Evolutionary conservation across 345 rosid species (phyloP).

Genomic region (Acer campestre): DNA sequence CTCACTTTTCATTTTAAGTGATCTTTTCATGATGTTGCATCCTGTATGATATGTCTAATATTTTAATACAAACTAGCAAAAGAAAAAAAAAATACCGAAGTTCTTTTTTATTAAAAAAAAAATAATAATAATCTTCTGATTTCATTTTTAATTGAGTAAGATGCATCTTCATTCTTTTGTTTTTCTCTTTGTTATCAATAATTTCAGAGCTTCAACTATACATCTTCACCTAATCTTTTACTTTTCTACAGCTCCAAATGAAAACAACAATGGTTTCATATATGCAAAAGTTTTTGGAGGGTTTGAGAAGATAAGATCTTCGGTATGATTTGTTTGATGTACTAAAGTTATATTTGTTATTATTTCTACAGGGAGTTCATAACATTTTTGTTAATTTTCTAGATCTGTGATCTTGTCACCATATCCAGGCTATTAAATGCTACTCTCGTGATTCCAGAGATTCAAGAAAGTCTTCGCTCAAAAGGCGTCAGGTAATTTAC

Average conservation of each 20-base stretch:
- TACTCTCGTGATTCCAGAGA: slow-evolving; percentile 99
- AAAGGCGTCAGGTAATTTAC: slow-evolving; percentile 80
- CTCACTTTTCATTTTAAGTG: neutral
- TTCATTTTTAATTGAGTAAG: slow-evolving; percentile 18
- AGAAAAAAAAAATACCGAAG: neutral
- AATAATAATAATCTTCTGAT: neutral
- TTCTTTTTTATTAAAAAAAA: neutral
- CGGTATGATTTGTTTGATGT: slow-evolving; percentile 57
- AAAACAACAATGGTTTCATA: slow-evolving; percentile 65
- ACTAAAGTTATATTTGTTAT: slow-evolving; percentile 1
- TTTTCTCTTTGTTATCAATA: slow-evolving; percentile 6
- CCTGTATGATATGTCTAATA: neutral
- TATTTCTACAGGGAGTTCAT: slow-evolving; percentile 28
- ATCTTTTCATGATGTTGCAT: neutral
- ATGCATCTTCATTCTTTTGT: neutral
- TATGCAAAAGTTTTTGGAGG: slow-evolving; percentile 95
- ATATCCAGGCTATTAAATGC: slow-evolving; percentile 99
- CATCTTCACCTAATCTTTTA: slow-evolving; percentile 12
- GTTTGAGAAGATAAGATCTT: slow-evolving; percentile 84
- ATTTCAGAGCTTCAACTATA: slow-evolving; percentile 9
- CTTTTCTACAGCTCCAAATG: slow-evolving; percentile 56
- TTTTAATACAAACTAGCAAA: neutral
- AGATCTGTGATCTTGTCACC: slow-evolving; percentile 99
- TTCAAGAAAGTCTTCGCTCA: slow-evolving; percentile 87
- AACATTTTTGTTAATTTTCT: slow-evolving; percentile 67